These are phyloP conservation scores for Candida odintsovae DNA, from an alignment of 805 yeast species.

Conservation along the genomic window DNA sequence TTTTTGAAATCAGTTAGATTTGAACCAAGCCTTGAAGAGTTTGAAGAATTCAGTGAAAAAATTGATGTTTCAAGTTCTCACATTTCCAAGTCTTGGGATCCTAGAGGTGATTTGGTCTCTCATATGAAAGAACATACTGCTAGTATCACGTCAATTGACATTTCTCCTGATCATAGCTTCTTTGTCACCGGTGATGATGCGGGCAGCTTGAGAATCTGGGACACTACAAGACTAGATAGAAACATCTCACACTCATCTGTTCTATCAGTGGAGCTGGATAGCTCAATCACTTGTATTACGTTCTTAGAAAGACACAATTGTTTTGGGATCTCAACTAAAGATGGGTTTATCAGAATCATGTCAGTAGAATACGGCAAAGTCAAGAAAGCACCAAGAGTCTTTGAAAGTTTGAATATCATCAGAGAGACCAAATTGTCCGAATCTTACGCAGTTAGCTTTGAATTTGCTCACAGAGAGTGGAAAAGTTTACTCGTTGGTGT, in stretches of 20 bases:
- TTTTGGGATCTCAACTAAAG: slow-evolving; percentile 46
- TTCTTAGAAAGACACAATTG: slow-evolving; percentile 52
- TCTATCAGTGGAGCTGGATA: slow-evolving; percentile 40
- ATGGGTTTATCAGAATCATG: slow-evolving; percentile 29
- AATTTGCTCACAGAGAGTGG: slow-evolving; percentile 34
- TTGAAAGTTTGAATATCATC: slow-evolving; percentile 25
- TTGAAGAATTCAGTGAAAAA: slow-evolving; percentile 59
- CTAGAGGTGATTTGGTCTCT: slow-evolving; percentile 53
- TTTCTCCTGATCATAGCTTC: slow-evolving; percentile 56
- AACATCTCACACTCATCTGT: slow-evolving; percentile 50
- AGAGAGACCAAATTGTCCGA: slow-evolving; percentile 36
- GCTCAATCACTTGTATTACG: slow-evolving; percentile 42
- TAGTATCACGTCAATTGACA: slow-evolving; percentile 49
- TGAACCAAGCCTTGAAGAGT: slow-evolving; percentile 54
- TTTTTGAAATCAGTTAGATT: slow-evolving; percentile 48
- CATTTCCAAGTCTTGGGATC: slow-evolving; percentile 25
- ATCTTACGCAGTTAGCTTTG: slow-evolving; percentile 40
- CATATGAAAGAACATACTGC: slow-evolving; percentile 59
- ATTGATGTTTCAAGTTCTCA: slow-evolving; percentile 6
- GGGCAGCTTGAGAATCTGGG: slow-evolving; percentile 79
- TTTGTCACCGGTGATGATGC: slow-evolving; percentile 75
- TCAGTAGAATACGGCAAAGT: slow-evolving; percentile 29
- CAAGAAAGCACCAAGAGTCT: slow-evolving; percentile 13
- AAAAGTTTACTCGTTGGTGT: slow-evolving; percentile 39
- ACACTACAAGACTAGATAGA: slow-evolving; percentile 53